Evolutionary conservation across 1,284 basidiomycete species (phyloP), one percentile per base, ranked within the genome.

Genomic region (Cerioporus squamosus): DNA sequence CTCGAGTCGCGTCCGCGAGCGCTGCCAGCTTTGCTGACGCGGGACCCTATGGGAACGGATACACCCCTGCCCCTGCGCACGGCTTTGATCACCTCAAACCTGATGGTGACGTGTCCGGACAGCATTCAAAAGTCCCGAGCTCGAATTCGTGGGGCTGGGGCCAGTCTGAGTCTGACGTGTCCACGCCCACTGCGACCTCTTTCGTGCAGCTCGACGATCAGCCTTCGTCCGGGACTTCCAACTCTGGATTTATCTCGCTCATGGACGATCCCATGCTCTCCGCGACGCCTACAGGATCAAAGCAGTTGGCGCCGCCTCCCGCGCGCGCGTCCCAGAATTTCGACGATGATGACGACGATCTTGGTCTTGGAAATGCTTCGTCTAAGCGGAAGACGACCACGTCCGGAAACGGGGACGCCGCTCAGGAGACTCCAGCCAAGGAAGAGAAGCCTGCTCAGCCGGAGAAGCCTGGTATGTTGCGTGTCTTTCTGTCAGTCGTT

Each of bases 331-430:
- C 62, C 12, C 40, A 58, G 49, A 29, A 59, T 20, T 51, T 60
- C 12, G 53, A 60, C 23, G 75, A 83, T 29, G 85, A 86, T 4
- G 92, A 92, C 18, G 88, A 90, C 5, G 94, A 98, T 67, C 82
- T 98, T 39, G 97, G 97, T 2, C 82, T 99, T 59, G 94, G 96
- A 12, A 99, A 98, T 70, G 78, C 77, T 3, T 59, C 67, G 0
- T 45, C 31, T 29, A 65, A 62, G 31, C 66, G 58, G 50, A 57
- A 64, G 53, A 51, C 55, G 38, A 43, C 62, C 36, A 63, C 56
- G 24, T 12, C 38, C 15, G 59, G 64, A 24, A 61, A 66, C 22
- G 54, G 59, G 8, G 49, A 60, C 38, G 53, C 61, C 7, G 31
- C 55, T 18, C n/a, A 61, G 14, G 40, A 7, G 0, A 17, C 60